Conservation (phyloP, 208 protist genomes). For the Trypanosoma boissoni region DNA sequence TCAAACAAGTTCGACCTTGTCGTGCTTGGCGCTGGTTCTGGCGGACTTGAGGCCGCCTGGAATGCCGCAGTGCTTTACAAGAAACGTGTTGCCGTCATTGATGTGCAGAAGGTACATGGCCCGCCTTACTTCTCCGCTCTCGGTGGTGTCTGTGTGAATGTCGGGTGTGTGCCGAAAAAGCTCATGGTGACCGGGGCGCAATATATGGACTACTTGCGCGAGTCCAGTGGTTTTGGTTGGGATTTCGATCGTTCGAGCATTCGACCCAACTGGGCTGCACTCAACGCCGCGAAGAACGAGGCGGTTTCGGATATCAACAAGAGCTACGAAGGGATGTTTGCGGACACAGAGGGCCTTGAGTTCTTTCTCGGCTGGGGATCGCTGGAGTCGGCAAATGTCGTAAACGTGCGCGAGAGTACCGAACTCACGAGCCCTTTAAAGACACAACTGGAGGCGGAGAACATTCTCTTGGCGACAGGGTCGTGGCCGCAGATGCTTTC, state of each 20-base stretch:
- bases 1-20: constrained; percentile 83
- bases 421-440: constrained; percentile 49
- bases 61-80: constrained; percentile 80
- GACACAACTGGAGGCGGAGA: constrained; percentile 58
- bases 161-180: constrained; percentile 89
- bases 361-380: constrained; percentile 83
- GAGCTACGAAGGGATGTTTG: constrained; percentile 90
- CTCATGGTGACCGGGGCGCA: constrained; percentile 83
- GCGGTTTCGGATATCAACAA: constrained; percentile 86
- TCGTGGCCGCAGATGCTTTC: constrained; percentile 80
- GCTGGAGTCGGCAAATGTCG: constrained; percentile 66
- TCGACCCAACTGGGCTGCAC: constrained; percentile 73
- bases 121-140: constrained; percentile 75
- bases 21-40: constrained; percentile 87
- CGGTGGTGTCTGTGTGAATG: constrained; percentile 86
- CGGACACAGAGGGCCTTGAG: constrained; percentile 78
- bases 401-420: constrained; percentile 60
- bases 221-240: constrained; percentile 83
- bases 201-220: constrained; percentile 78
- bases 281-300: constrained; percentile 89
- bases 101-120: constrained; percentile 76
- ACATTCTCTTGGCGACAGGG: constrained; percentile 84
- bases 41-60: constrained; percentile 85
- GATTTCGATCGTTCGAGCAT: constrained; percentile 47
- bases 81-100: constrained; percentile 87